Conservation (phyloP, 257 asterid genomes). For the Verbena officinalis region DNA sequence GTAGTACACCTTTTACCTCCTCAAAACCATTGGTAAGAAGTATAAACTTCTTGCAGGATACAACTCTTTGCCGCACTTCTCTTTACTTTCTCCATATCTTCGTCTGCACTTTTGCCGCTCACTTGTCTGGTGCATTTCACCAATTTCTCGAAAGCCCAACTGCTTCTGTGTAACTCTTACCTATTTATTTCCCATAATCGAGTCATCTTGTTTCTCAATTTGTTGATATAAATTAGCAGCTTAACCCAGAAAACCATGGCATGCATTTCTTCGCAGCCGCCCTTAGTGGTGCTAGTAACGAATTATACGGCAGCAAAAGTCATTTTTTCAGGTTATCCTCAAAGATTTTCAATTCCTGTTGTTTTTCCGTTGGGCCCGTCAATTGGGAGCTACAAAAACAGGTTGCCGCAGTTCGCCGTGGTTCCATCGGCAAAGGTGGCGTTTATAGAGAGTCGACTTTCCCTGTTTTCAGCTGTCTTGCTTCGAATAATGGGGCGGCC, state of each 20-base stretch:
- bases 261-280: conserved; percentile 22
- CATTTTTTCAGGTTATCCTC: conserved; percentile 28
- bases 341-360: conserved; percentile 21
- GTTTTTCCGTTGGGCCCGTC: conserved; percentile 29
- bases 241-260: conserved; percentile 21
- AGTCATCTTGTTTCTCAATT: neutral
- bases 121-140: neutral
- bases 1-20: too few species aligned
- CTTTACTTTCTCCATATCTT: neutral
- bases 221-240: neutral
- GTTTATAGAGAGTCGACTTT: conserved; percentile 14
- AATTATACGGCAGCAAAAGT: conserved; percentile 19
- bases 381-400: conserved; percentile 28
- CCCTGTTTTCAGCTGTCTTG: conserved; percentile 36
- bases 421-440: conserved; percentile 16
- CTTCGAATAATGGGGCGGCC: conserved; percentile 36
- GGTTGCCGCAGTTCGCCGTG: conserved; percentile 14
- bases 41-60: neutral
- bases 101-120: neutral
- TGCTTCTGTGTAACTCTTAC: neutral
- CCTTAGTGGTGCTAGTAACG: conserved; percentile 13
- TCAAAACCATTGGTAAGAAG: too few species aligned
- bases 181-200: too few species aligned
- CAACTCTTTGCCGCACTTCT: neutral
- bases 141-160: neutral